These are phyloP conservation scores for Verticillium dahliae DNA, from an alignment of 2,329 filamentous ascomycete genomes.

Conservation along the genomic window DNA sequence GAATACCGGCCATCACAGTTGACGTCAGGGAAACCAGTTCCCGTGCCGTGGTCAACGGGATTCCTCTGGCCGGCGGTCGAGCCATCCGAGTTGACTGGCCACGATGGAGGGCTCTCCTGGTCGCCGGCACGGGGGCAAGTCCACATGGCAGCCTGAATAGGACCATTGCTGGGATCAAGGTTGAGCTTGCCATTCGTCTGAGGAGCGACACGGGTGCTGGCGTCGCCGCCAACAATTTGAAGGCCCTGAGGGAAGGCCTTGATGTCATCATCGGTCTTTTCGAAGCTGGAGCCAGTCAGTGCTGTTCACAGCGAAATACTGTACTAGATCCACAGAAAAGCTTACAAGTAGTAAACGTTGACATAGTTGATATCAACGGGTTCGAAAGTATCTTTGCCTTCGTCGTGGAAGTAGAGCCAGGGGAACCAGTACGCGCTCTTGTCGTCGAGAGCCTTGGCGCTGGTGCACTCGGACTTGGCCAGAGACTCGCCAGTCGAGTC, in stretches of 20 bases:
- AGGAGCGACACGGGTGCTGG: slow-evolving; percentile 51
- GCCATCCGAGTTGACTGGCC: slow-evolving; percentile 49
- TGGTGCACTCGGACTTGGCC: slow-evolving; percentile 59
- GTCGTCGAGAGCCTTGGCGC: slow-evolving; percentile 61
- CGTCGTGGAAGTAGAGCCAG: slow-evolving; percentile 60
- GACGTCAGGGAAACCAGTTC: slow-evolving; percentile 62
- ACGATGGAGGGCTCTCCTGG: slow-evolving; percentile 39
- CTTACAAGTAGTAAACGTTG: slow-evolving; percentile 70
- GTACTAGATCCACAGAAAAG: background rate
- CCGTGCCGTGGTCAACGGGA: slow-evolving; percentile 45
- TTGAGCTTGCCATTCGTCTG: slow-evolving; percentile 40
- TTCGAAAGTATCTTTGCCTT: slow-evolving; percentile 56
- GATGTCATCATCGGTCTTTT: slow-evolving; percentile 57
- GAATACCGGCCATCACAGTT: slow-evolving; percentile 59
- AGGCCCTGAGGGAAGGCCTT: slow-evolving; percentile 64
- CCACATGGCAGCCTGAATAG: slow-evolving; percentile 49
- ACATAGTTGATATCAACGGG: slow-evolving; percentile 65
- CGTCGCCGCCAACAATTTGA: slow-evolving; percentile 64
- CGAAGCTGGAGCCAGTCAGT: slow-evolving; percentile 40
- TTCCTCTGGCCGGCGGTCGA: slow-evolving; percentile 47
- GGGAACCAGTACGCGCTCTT: slow-evolving; percentile 75
- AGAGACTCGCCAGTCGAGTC: slow-evolving; percentile 55
- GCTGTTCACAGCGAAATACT: background rate
- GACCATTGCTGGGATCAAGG: slow-evolving; percentile 44
- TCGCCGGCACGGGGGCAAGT: slow-evolving; percentile 50